Base-by-base conservation (phyloP, 805 yeast species). In the Metschnikowia amazonensis region DNA sequence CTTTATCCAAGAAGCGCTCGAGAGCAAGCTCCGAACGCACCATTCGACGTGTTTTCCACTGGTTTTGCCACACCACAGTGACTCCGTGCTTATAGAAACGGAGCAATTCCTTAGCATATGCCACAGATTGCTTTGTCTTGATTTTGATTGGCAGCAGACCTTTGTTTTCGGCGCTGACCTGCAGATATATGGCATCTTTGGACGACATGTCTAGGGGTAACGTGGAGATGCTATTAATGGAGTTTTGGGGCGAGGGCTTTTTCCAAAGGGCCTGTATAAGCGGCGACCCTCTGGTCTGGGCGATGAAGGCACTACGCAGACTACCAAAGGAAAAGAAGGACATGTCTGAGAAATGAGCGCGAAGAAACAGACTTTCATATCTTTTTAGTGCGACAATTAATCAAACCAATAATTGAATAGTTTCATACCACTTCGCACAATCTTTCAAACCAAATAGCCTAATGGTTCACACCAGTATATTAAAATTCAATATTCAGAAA, bases 11-110 rank as follows among this genome's bases (percentile, higher is more conserved):
- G 9, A 47, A 47, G 11, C 57, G 53, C 13, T 50, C 27, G 8
- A 65, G 23, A 42, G 59, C 59, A 46, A 45, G 61, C 29, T 53
- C 45, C 9, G 53, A 30, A 17, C 50, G 58, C 41, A 48, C 39
- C 32, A 67, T 29, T 4, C 43, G 30, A 16, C 53, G 55, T 14
- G 54, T 44, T 23, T 48, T 43, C 31, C 53, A 53, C 32, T 60
- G 48, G 48, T 80, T 79, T 1, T 60, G 49, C 79, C 83, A 81
- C 0, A 82, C 76, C 51, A 76, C 77, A 17, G 65, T 60, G 2
- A 84, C 68, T 1, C 92, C 90, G 2, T 65, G 59, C 48, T 76
- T 75, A 64, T 84, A 84, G 58, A 82, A 81, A 5, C 60, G 60
- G 33, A 82, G 53, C 35, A 80, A 51, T 2, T 64, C 51, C 54